phyloP scores from a whole-genome alignment of 345 rosid species.

The Microcos paniculata region DNA sequence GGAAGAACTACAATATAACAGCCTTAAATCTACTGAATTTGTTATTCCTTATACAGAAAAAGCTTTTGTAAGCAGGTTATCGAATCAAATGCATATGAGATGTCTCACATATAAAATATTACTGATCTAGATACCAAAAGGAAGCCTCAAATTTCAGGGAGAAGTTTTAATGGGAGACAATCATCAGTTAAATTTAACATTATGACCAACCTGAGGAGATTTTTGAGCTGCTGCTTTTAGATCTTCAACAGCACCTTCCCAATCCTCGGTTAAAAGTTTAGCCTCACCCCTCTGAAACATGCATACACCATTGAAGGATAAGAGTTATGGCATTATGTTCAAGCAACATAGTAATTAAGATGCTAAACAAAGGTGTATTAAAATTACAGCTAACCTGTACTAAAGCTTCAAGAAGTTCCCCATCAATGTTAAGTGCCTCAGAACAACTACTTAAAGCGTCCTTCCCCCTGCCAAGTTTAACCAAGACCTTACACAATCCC shows the following conservation, averaged over 20 bases:
- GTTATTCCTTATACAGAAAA: not conserved
- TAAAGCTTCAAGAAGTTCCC: constrained; percentile 81
- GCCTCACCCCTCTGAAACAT: constrained; percentile 86
- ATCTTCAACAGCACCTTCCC: constrained; percentile 99
- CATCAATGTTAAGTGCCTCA: constrained; percentile 79
- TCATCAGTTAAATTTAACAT: not conserved
- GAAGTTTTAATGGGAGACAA: not conserved
- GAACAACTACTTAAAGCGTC: constrained; percentile 83
- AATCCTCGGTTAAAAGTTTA: constrained; percentile 86
- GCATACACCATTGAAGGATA: constrained; percentile 3
- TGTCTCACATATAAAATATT: not conserved
- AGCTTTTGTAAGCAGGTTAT: not conserved
- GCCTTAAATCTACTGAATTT: not conserved
- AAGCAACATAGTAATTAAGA: not conserved
- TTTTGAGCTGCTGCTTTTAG: constrained; percentile 77
- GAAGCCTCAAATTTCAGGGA: not conserved
- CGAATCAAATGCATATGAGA: not conserved
- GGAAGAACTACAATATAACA: not conserved
- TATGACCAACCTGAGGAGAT: constrained; percentile 76
- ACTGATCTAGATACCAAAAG: not conserved
- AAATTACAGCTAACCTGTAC: constrained; percentile 63
- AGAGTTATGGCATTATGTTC: not conserved
- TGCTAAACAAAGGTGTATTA: not conserved
- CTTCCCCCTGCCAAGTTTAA: constrained; percentile 94
- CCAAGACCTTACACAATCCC: constrained; percentile 87